Percentiles rank a stretch among this genome's conserved stretches.
Evolutionary conservation across 129 eudicot species (phyloP).

Genomic region (Helichrysum umbraculigerum): DNA sequence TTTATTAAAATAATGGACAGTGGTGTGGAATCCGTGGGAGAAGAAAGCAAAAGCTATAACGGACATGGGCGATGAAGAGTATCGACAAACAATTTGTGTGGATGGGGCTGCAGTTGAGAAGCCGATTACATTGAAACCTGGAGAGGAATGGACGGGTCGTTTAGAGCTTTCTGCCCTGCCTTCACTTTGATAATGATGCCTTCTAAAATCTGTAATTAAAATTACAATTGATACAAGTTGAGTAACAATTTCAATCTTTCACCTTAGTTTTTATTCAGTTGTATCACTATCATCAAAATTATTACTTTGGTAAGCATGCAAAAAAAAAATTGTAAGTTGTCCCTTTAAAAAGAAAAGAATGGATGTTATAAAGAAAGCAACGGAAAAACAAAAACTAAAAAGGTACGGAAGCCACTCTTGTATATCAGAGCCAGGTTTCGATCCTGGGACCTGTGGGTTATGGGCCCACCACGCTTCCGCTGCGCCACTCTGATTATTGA

Average conservation of each 20-base stretch:
- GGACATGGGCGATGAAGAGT: constrained; percentile 91
- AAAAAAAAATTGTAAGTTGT: too few species aligned
- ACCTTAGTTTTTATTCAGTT: not conserved
- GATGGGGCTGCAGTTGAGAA: constrained; percentile 90
- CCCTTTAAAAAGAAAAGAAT: too few species aligned
- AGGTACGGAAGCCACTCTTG: constrained; percentile 16
- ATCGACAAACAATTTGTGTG: constrained; percentile 77
- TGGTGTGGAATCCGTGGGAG: constrained; percentile 99
- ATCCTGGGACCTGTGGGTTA: constrained; percentile 46
- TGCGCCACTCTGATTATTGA: constrained; percentile 89
- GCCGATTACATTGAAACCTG: constrained; percentile 73
- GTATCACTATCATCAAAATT: not conserved
- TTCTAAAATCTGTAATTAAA: not conserved
- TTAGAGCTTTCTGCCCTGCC: constrained; percentile 66
- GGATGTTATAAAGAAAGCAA: not conserved
- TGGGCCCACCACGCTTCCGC: constrained; percentile 48
- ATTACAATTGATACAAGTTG: not conserved
- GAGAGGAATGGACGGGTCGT: constrained; percentile 88
- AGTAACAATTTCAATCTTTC: not conserved
- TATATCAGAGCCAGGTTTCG: constrained; percentile 62
- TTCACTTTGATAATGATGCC: constrained; percentile 22
- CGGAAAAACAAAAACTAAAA: not conserved
- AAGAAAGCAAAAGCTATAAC: constrained; percentile 62
- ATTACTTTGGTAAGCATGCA: not conserved
- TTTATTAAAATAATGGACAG: constrained; percentile 29